Conservation (phyloP, 768 basidiomycete genomes). For the Amanita polypyramis region DNA sequence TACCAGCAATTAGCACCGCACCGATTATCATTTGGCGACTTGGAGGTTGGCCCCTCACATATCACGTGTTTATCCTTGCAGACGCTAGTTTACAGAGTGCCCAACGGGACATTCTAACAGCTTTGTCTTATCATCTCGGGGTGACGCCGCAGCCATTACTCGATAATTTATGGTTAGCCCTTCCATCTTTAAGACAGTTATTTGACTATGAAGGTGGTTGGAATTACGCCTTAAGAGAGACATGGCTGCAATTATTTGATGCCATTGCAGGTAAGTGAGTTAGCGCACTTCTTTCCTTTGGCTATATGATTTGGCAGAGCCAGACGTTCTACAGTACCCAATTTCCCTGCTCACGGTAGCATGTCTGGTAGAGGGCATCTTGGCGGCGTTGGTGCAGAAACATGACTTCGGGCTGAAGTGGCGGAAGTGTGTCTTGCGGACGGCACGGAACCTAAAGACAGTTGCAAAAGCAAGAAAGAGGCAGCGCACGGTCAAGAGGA, state of each 20-base stretch:
- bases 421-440: conserved; percentile 6
- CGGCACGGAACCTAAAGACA: background rate
- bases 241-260: conserved; percentile 41
- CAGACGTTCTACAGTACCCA: conserved; percentile 41
- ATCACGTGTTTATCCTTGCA: background rate
- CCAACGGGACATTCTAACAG: conserved; percentile 43
- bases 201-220: conserved; percentile 33
- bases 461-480: background rate
- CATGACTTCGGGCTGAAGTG: conserved; percentile 23
- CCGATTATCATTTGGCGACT: conserved; percentile 29
- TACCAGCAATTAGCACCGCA: conserved; percentile 43
- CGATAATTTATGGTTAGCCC: conserved; percentile 47
- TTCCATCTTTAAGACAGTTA: conserved; percentile 38
- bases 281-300: background rate
- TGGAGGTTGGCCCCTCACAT: conserved; percentile 34
- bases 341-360: conserved; percentile 43
- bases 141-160: conserved; percentile 44
- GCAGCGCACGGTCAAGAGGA: conserved; percentile 10
- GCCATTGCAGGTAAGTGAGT: conserved; percentile 28
- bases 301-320: conserved; percentile 24
- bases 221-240: conserved; percentile 30
- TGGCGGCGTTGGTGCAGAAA: conserved; percentile 25
- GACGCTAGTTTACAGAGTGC: conserved; percentile 26
- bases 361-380: conserved; percentile 36
- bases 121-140: conserved; percentile 38